These are phyloP conservation scores for Auricularia cornea DNA, from an alignment of 768 basidiomycete species.

Conservation along the genomic window DNA sequence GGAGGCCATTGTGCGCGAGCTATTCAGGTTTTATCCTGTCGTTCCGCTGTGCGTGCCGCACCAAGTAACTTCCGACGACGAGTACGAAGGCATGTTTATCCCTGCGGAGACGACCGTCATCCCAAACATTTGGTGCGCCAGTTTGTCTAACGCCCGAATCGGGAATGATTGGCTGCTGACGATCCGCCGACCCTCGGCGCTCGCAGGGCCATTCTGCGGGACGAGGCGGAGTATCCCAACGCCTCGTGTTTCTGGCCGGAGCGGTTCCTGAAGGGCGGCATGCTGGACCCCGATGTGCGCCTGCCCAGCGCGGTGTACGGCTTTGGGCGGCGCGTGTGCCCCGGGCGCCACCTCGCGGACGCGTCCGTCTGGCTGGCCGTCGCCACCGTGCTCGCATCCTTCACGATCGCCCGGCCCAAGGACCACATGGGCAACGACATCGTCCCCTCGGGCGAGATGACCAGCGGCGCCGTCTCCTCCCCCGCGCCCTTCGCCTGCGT, in stretches of 20 bases:
- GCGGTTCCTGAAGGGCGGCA: constrained; percentile 20
- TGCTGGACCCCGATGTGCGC: constrained; percentile 22
- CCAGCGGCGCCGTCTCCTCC: constrained; percentile 16
- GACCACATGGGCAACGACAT: constrained; percentile 38
- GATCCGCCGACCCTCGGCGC: constrained; percentile 2
- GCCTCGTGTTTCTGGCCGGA: constrained; percentile 32
- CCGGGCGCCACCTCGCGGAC: constrained; percentile 47
- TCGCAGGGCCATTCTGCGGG: constrained; percentile 34
- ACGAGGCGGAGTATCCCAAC: constrained; percentile 30
- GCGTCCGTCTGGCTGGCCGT: constrained; percentile 38
- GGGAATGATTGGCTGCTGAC: constrained; percentile 3
- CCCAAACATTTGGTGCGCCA: constrained; percentile 10
- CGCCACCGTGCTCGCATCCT: constrained; percentile 35
- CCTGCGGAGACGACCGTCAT: constrained; percentile 30
- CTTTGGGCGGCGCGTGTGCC: constrained; percentile 39
- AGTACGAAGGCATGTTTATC: constrained; percentile 36
- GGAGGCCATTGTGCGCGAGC: constrained; percentile 17
- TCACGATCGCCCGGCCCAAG: constrained; percentile 34
- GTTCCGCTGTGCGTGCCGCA: constrained; percentile 14
- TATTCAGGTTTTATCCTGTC: constrained; percentile 22
- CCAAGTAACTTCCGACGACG: constrained; percentile 31
- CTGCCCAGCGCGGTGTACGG: constrained; percentile 31
- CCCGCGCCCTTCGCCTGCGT: constrained; percentile 8
- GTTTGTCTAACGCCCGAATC: constrained; percentile 4
- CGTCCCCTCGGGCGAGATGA: constrained; percentile 27